Evolutionary conservation across 257 asterid genomes (phyloP), one percentile per base, ranked within the genome.

Genomic region (Fraxinus pennsylvanica): DNA sequence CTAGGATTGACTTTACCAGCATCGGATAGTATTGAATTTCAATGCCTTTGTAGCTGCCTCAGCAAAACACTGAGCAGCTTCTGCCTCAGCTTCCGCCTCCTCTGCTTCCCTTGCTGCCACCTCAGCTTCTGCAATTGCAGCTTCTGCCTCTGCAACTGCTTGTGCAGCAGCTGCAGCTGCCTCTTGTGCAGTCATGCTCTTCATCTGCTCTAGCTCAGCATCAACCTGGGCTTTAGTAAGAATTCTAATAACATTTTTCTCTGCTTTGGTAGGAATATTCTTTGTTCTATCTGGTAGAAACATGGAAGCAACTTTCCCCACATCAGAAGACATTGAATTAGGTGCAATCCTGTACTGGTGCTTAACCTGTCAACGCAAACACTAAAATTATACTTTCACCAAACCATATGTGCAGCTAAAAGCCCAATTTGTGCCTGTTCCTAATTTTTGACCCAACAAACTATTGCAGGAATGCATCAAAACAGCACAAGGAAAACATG

Each of bases 121-220:
- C 82, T 92, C 96, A 75, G 98, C 98, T 80, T 87, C 97, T 10
- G 92, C 96, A 80, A 90, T 84, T 12, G 94, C 97, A 78, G 90
- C 96, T 79, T 94, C 98, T 9, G 98, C 98, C 71, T 94, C 96
- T 9, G 93, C 97, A 72, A 91, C 92, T 59, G 97, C 98, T 81
- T 80, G 85, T 71, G 97, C 97, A 76, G 97, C 97, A 71, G 92
- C 97, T 45, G 85, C 87, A 69, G 97, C 94, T 36, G 94, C 94
- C 71, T 94, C 96, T 72, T 85, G 84, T 9, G 94, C 84, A 65
- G 80, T 91, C 98, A 94, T 92, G 88, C 82, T 71, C 87, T 74
- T 91, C 90, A 94, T 88, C 83, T 81, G 79, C 80, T 89, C 97
- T 59, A 92, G 88, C 78, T 94, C 97, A 0, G 92, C 97, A 77